A percentile compares a stretch with the other conserved stretches of the same genome.
Conservation (phyloP, 2,329 filamentous ascomycete genomes). For the Neophaeococcomyces aloes region DNA sequence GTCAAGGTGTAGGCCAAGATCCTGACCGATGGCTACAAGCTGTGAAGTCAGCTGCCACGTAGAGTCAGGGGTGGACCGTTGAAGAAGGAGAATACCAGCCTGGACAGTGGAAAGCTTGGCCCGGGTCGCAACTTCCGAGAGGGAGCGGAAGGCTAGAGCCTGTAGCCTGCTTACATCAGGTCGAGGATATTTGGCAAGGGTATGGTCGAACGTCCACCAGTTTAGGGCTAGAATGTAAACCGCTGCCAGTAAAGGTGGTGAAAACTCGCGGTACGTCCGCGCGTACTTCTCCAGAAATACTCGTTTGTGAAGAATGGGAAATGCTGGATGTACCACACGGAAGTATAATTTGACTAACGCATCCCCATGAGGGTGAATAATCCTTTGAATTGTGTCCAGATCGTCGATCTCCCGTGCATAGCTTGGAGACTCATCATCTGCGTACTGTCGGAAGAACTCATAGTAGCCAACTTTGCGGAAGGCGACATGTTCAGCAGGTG, state of each 20-base stretch:
- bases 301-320: slow-evolving; percentile 71
- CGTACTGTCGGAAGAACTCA: slow-evolving; percentile 22
- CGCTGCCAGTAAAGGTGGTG: slow-evolving; percentile 64
- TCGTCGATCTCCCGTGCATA: slow-evolving; percentile 20
- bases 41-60: slow-evolving; percentile 42
- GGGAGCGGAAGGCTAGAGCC: slow-evolving; percentile 16
- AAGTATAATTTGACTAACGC: slow-evolving; percentile 73
- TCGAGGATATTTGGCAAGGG: slow-evolving; percentile 19
- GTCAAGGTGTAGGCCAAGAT: slow-evolving; percentile 51
- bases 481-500: slow-evolving; percentile 18
- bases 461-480: slow-evolving; percentile 21
- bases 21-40: slow-evolving; percentile 47
- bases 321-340: slow-evolving; percentile 65
- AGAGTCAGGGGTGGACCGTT: slow-evolving; percentile 35
- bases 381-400: slow-evolving; percentile 47
- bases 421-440: slow-evolving; percentile 19
- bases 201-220: slow-evolving; percentile 61
- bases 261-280: slow-evolving; percentile 60
- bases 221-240: slow-evolving; percentile 78
- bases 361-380: slow-evolving; percentile 67
- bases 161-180: slow-evolving; percentile 21
- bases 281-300: slow-evolving; percentile 71
- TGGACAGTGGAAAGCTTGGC: slow-evolving; percentile 47
- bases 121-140: slow-evolving; percentile 19
- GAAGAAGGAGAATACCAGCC: slow-evolving; percentile 45